A percentile compares a stretch with the other conserved stretches of the same genome.
Conservation (phyloP, 2,329 filamentous ascomycete genomes). For the Epichloe glyceriae region DNA sequence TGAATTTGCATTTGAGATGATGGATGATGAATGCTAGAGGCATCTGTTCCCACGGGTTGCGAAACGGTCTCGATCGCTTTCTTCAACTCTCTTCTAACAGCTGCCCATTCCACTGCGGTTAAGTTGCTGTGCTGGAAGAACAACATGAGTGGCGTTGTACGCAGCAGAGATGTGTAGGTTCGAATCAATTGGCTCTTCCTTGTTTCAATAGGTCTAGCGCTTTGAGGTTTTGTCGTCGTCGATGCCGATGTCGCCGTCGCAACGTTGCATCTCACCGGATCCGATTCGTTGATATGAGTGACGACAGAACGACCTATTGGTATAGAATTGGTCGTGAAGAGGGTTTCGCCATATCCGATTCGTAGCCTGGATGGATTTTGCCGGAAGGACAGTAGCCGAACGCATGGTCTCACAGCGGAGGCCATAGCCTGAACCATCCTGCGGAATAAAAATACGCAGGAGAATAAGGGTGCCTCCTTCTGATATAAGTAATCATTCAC, state of each 20-base stretch:
- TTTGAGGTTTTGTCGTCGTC: constrained; percentile 59
- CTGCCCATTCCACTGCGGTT: constrained; percentile 49
- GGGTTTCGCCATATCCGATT: neutral
- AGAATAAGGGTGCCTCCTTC: neutral
- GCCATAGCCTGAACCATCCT: constrained; percentile 12
- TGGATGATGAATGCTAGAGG: constrained; percentile 28
- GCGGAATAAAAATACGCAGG: neutral
- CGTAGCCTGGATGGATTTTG: neutral
- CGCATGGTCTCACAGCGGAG: constrained; percentile 10
- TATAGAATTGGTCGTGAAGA: constrained; percentile 15
- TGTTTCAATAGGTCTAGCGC: constrained; percentile 71
- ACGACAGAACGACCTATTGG: neutral
- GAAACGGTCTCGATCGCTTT: constrained; percentile 31
- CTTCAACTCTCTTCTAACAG: constrained; percentile 29
- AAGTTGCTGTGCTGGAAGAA: constrained; percentile 66
- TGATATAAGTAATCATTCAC: neutral
- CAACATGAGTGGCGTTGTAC: constrained; percentile 71
- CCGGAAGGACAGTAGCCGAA: constrained; percentile 8
- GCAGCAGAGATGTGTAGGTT: constrained; percentile 77
- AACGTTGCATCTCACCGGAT: constrained; percentile 30
- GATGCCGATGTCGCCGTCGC: constrained; percentile 31
- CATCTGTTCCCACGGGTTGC: constrained; percentile 12
- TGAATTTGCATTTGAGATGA: constrained; percentile 59
- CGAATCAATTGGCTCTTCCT: constrained; percentile 82
- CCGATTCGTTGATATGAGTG: neutral